These are phyloP conservation scores for Pelargonium myrrhifolium DNA, from an alignment of 441 rosid species.

Conservation along the genomic window DNA sequence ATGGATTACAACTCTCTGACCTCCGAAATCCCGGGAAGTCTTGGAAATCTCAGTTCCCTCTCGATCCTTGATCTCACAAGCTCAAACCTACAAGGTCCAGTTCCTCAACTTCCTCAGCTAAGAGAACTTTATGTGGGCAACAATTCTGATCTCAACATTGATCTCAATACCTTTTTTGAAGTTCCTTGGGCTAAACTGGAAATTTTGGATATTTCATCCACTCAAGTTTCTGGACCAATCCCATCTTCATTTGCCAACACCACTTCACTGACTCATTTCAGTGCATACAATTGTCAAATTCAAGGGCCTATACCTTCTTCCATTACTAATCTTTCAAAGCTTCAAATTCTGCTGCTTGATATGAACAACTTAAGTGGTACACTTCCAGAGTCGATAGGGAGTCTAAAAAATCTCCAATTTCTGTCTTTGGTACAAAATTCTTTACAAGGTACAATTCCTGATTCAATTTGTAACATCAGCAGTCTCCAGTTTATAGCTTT, in stretches of 20 bases:
- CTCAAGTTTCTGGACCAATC: constrained; percentile 7
- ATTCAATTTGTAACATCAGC: constrained; percentile 10
- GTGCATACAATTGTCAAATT: constrained; percentile 17
- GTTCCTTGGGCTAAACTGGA: not conserved
- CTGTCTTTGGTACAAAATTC: constrained; percentile 6
- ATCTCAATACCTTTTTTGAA: constrained; percentile 1
- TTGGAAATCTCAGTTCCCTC: constrained; percentile 8
- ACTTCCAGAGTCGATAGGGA: constrained; percentile 19
- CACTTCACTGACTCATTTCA: constrained; percentile 19
- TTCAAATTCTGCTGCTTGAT: not conserved
- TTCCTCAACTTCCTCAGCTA: constrained; percentile 12
- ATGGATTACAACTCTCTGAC: constrained; percentile 9
- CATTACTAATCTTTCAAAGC: constrained; percentile 18
- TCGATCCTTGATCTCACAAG: constrained; percentile 7
- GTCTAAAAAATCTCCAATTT: not conserved
- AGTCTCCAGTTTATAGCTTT: not conserved
- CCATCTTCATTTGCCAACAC: constrained; percentile 14
- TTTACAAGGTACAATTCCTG: constrained; percentile 9
- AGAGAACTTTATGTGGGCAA: constrained; percentile 4
- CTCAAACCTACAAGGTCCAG: constrained; percentile 7
- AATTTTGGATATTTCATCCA: not conserved
- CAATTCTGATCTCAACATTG: constrained; percentile 1
- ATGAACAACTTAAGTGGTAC: constrained; percentile 14
- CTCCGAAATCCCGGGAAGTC: not conserved
- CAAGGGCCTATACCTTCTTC: constrained; percentile 22